Conservation (phyloP, 306 rosid species). For the Sicyos baderoa region DNA sequence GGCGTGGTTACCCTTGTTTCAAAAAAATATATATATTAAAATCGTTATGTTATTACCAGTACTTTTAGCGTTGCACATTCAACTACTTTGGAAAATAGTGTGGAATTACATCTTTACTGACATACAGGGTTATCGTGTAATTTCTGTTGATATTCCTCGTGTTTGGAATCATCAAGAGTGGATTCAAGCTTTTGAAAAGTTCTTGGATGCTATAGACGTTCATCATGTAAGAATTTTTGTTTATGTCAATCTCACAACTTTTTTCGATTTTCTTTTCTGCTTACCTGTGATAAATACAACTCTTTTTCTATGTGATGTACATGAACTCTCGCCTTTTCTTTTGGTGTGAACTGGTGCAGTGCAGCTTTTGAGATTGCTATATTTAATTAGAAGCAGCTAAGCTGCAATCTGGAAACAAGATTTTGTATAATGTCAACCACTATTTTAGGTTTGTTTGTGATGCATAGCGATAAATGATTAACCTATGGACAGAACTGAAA, state of each 20-base stretch:
- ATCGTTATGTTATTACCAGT: neutral
- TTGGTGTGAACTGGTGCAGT: neutral
- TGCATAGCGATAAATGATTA: neutral
- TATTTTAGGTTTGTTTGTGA: neutral
- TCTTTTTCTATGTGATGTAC: neutral
- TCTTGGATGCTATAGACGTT: slow-evolving; percentile 96
- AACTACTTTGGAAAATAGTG: neutral
- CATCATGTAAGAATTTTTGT: slow-evolving; percentile 62
- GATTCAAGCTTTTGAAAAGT: slow-evolving; percentile 94
- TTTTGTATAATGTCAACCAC: neutral
- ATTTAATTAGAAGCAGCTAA: neutral
- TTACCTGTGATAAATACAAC: neutral
- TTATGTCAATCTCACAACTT: neutral
- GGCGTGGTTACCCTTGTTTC: no score
- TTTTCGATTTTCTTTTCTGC: neutral
- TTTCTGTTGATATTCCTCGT: slow-evolving; percentile 89
- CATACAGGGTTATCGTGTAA: slow-evolving; percentile 87
- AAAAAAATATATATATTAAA: no score
- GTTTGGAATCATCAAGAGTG: slow-evolving; percentile 92
- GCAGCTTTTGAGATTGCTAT: neutral
- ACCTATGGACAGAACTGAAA: neutral
- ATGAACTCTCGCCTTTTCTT: neutral
- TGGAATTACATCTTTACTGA: neutral
- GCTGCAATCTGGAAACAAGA: neutral
- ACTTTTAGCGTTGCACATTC: neutral